Conservation (phyloP, 2,329 filamentous ascomycete genomes). For the Ophioceras dolichostomum region DNA sequence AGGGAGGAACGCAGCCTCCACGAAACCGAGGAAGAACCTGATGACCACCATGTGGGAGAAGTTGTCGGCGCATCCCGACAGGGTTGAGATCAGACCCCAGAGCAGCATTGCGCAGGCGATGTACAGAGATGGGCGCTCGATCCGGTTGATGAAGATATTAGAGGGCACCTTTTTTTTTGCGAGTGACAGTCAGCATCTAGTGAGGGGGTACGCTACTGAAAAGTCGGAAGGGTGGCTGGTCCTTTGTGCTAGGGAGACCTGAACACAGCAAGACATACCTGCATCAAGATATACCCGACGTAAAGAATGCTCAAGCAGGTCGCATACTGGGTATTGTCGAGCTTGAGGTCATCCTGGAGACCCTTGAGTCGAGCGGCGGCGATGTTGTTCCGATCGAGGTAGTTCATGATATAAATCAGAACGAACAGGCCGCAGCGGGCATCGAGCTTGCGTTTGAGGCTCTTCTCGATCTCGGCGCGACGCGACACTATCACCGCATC, state of each 20-base stretch:
- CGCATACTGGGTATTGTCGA: conserved; percentile 14
- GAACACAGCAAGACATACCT: no score
- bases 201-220: no score
- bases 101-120: conserved; percentile 4
- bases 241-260: no score
- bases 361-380: conserved; percentile 30
- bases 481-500: not conserved
- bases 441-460: conserved; percentile 50
- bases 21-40: conserved; percentile 8
- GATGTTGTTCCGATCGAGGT: conserved; percentile 20
- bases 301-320: conserved; percentile 38
- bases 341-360: conserved; percentile 29
- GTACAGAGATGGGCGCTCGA: conserved; percentile 6
- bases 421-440: conserved; percentile 13
- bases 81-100: conserved; percentile 6
- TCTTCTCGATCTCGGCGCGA: conserved; percentile 29
- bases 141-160: conserved; percentile 32
- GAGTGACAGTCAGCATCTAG: conserved; percentile 3
- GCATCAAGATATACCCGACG: conserved; percentile 24
- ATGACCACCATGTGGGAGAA: conserved; percentile 6
- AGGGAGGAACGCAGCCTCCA: conserved; percentile 5
- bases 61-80: conserved; percentile 4
- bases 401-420: conserved; percentile 7
- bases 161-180: conserved; percentile 26
- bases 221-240: no score